Conservation (phyloP, 148 eudicot species). For the Hydrangea macrophylla region DNA sequence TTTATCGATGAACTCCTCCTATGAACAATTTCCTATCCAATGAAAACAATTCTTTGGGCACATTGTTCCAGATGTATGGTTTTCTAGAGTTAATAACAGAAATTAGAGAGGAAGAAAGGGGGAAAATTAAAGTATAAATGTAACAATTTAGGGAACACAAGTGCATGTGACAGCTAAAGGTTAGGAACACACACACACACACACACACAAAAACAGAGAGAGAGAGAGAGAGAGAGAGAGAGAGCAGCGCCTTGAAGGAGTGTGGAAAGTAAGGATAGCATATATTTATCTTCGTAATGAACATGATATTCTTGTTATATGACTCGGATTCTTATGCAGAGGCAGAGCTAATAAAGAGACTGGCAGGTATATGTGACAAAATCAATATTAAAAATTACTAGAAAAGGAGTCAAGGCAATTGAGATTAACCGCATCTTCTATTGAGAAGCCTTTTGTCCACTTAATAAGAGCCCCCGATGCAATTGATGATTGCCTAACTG, state of each 20-base stretch:
- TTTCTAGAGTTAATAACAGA: not conserved
- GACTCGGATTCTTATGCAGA: too few species aligned
- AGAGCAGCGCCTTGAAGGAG: too few species aligned
- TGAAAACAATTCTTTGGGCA: constrained; percentile 2
- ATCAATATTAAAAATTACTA: not conserved
- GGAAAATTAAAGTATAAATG: not conserved
- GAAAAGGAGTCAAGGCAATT: constrained; percentile 13
- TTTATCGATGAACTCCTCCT: not conserved
- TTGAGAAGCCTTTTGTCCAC: constrained; percentile 94
- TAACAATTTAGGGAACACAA: not conserved
- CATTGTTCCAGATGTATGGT: not conserved
- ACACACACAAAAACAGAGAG: too few species aligned
- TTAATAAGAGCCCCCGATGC: constrained; percentile 74
- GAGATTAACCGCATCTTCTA: constrained; percentile 66
- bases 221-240: too few species aligned
- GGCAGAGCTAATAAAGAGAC: too few species aligned
- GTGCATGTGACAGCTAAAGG: not conserved
- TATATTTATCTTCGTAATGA: not conserved
- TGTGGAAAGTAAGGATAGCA: too few species aligned
- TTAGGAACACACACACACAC: not conserved
- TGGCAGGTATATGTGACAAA: not conserved
- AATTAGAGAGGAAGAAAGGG: not conserved
- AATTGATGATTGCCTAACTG: constrained; percentile 81
- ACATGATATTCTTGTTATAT: not conserved
- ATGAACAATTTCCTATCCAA: not conserved